Base-by-base conservation (phyloP, 1,139 yeast species). In the Saccharomyces pastorianus region DNA sequence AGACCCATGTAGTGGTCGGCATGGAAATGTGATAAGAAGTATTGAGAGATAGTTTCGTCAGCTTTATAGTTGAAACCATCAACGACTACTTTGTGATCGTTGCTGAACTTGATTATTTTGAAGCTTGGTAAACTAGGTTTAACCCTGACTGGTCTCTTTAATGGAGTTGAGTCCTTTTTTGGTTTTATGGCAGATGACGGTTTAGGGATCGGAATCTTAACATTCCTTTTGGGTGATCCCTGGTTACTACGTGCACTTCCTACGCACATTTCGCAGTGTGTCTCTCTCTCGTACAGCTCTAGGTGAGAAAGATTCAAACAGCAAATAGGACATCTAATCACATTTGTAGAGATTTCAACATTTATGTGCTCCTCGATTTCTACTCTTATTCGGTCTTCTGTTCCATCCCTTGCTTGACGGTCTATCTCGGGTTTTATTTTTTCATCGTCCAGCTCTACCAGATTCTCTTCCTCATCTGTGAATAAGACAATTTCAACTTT, bases 1-100 rank as follows among this genome's bases (percentile, higher is more conserved):
- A 93, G 71, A 0, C 98, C 98, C 2, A 89, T 90, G 65, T 93
- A 93, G 67, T 93, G 99, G 67, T 93, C 99, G 0, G 95, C 76
- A 69, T 93, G 99, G 71, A 88, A 91, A 72, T 93, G 99, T 0
- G 91, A 79, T 41, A 86, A 70, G 56, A 85, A 80, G 68, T 85
- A 85, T 50, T 76, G 74, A 9, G 67, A 59, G 9, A 84, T 78
- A 3, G 66, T 65, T 9, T 28, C 27, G 3, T 28, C 75, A 0
- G 78, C 75, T 4, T 76, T 75, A 65, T 72, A 84, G 58, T 79
- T 78, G 66, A 85, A 85, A 0, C 90, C 91, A 68, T 85, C 95
- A 41, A 85, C 88, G 0, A 84, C 79, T 1, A 85, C 63, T 46
- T 71, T 55, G 62, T 67, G 74, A 65, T 29, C 54, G 6, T 64